Percentiles rank a stretch among this genome's conserved stretches.
phyloP scores from a whole-genome alignment of 2,329 filamentous ascomycete genomes.

The Pseudogymnoascus destructans region DNA sequence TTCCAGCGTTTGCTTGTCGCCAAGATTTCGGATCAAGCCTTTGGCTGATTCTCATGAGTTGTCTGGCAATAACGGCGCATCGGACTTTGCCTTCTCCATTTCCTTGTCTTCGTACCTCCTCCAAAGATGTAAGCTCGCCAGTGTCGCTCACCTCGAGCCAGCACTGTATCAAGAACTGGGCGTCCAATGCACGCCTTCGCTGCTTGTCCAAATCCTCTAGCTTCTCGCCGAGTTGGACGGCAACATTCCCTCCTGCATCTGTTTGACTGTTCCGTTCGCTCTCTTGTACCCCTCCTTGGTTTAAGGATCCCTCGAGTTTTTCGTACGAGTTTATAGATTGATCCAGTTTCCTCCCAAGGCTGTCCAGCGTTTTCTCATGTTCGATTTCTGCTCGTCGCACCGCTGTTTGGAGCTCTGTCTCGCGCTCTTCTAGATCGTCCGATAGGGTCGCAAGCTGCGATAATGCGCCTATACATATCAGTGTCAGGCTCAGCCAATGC shows the following conservation, averaged over 20 bases:
- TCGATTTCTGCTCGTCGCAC: slow-evolving; percentile 85
- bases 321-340: slow-evolving; percentile 88
- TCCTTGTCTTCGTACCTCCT: slow-evolving; percentile 75
- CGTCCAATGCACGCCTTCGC: slow-evolving; percentile 76
- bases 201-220: slow-evolving; percentile 92
- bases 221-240: slow-evolving; percentile 86
- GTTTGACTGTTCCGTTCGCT: slow-evolving; percentile 34
- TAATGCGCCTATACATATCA: slow-evolving; percentile 38
- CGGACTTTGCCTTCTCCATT: slow-evolving; percentile 85
- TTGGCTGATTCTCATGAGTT: slow-evolving; percentile 88
- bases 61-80: slow-evolving; percentile 84
- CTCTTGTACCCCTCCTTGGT: slow-evolving; percentile 37
- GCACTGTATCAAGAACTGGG: slow-evolving; percentile 89
- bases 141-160: slow-evolving; percentile 92
- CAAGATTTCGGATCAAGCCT: slow-evolving; percentile 69
- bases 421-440: slow-evolving; percentile 76
- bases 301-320: slow-evolving; percentile 71
- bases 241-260: slow-evolving; percentile 60
- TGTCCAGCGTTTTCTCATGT: slow-evolving; percentile 82
- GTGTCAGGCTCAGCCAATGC: slow-evolving; percentile 20
- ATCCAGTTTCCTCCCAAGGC: slow-evolving; percentile 76
- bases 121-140: slow-evolving; percentile 72
- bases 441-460: slow-evolving; percentile 56
- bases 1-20: slow-evolving; percentile 44
- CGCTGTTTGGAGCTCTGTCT: slow-evolving; percentile 81